A percentile compares a stretch with the other conserved stretches of the same genome.
Evolutionary conservation across 2,329 filamentous ascomycete species (phyloP).

Genomic region (Parastagonospora avenae): DNA sequence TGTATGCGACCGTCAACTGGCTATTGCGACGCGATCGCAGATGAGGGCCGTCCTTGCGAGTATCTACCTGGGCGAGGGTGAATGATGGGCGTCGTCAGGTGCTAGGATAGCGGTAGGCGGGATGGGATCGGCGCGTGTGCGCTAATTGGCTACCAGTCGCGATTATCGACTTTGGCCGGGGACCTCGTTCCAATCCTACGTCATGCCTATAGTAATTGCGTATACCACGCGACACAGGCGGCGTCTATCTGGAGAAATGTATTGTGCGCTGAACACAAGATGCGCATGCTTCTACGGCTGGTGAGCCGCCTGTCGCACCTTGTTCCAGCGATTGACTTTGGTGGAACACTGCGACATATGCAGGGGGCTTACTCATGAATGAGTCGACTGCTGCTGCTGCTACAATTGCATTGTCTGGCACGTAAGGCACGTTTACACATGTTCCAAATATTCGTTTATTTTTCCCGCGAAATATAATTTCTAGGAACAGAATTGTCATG

Average conservation of each 20-base stretch:
- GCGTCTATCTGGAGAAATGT: neutral
- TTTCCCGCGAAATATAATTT: too few species aligned
- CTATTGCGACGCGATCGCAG: constrained; percentile 7
- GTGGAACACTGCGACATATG: neutral
- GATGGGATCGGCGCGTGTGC: constrained; percentile 3
- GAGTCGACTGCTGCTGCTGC: too few species aligned
- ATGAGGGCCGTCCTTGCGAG: neutral
- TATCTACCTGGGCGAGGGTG: neutral
- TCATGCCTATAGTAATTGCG: neutral
- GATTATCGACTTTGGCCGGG: neutral
- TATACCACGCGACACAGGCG: neutral
- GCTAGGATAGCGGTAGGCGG: constrained; percentile 5
- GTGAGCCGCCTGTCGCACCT: neutral
- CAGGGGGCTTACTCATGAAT: neutral
- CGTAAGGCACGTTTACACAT: too few species aligned
- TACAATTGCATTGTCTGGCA: too few species aligned
- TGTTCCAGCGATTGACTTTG: neutral
- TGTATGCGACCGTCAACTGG: constrained; percentile 11
- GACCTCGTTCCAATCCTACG: neutral
- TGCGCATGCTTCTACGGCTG: neutral
- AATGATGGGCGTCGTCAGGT: neutral
- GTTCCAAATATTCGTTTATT: too few species aligned
- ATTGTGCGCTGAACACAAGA: neutral
- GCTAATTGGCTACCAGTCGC: constrained; percentile 1
- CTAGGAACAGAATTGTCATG: too few species aligned